Evolutionary conservation across 164 flowering plant species (phyloP).

Genomic region (Platanus orientalis): DNA sequence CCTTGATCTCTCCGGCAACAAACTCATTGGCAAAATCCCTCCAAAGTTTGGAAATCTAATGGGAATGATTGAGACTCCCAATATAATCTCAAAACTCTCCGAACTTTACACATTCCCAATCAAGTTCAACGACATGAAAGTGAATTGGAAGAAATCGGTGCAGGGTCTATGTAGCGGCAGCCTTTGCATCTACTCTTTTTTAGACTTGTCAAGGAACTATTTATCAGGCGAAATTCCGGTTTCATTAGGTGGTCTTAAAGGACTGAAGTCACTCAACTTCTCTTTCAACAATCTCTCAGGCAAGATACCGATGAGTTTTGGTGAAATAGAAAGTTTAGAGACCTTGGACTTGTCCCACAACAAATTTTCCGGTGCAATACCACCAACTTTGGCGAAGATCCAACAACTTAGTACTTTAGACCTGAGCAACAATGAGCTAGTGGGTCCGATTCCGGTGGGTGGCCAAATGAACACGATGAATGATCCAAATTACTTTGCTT

Average conservation of each 20-base stretch:
- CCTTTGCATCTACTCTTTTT: constrained; percentile 34
- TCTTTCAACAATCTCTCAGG: constrained; percentile 39
- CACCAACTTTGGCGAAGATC: constrained; percentile 29
- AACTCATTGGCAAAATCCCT: constrained; percentile 35
- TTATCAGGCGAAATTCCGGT: constrained; percentile 41
- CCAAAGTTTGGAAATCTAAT: constrained; percentile 23
- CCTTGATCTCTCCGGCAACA: constrained; percentile 44
- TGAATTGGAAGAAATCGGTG: constrained; percentile 48
- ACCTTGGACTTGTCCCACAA: constrained; percentile 44
- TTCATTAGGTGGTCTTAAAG: constrained; percentile 34
- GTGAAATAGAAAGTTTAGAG: constrained; percentile 34
- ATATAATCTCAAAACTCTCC: not conserved
- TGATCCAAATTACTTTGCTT: constrained; percentile 31
- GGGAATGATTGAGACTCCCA: constrained; percentile 34
- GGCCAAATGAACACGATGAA: constrained; percentile 38
- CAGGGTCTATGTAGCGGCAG: constrained; percentile 31
- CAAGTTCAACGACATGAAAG: constrained; percentile 31
- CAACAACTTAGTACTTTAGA: constrained; percentile 28
- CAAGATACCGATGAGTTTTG: constrained; percentile 33
- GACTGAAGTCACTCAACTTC: constrained; percentile 40
- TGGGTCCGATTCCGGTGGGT: constrained; percentile 33
- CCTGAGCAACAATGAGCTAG: constrained; percentile 37
- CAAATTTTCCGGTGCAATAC: constrained; percentile 38
- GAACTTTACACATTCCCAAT: constrained; percentile 22
- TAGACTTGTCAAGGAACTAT: constrained; percentile 45